A percentile compares a stretch with the other conserved stretches of the same genome.
phyloP scores from a whole-genome alignment of 148 eudicot species.

The Rhododendron mucronatum region DNA sequence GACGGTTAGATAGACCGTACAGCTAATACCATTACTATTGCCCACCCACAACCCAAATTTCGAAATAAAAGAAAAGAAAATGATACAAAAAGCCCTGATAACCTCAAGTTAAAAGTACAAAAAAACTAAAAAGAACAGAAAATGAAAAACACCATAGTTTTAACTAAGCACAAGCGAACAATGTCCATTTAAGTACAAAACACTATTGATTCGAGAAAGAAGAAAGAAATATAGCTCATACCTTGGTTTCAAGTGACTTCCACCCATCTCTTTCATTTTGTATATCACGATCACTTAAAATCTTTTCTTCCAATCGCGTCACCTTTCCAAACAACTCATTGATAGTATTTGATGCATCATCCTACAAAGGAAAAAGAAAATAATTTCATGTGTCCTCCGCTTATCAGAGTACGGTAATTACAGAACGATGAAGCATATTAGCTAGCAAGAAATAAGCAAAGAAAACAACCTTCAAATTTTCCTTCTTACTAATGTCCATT shows the following conservation, averaged over 20 bases:
- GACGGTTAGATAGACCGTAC: too few species aligned
- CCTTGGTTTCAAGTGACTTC: constrained; percentile 49
- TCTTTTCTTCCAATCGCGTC: constrained; percentile 38
- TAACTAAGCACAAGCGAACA: too few species aligned
- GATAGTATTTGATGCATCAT: constrained; percentile 57
- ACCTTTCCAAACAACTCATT: constrained; percentile 50
- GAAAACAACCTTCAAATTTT: constrained; percentile 45
- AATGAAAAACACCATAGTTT: too few species aligned
- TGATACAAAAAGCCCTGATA: too few species aligned
- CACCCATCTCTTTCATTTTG: constrained; percentile 39
- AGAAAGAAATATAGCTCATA: constrained; percentile 8
- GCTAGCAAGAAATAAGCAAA: neutral
- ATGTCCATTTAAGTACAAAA: neutral
- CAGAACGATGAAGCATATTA: neutral
- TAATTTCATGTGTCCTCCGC: too few species aligned
- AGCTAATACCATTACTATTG: too few species aligned
- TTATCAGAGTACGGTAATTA: neutral
- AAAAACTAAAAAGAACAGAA: too few species aligned
- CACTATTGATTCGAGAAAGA: neutral
- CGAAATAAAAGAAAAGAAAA: too few species aligned
- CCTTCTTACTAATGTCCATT: constrained; percentile 47
- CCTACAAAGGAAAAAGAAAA: too few species aligned
- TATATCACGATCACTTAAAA: constrained; percentile 34
- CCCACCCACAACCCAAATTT: too few species aligned
- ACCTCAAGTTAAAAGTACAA: too few species aligned